phyloP scores from a whole-genome alignment of 2,329 filamentous ascomycete species.

The Sclerotinia sclerotiorum region DNA sequence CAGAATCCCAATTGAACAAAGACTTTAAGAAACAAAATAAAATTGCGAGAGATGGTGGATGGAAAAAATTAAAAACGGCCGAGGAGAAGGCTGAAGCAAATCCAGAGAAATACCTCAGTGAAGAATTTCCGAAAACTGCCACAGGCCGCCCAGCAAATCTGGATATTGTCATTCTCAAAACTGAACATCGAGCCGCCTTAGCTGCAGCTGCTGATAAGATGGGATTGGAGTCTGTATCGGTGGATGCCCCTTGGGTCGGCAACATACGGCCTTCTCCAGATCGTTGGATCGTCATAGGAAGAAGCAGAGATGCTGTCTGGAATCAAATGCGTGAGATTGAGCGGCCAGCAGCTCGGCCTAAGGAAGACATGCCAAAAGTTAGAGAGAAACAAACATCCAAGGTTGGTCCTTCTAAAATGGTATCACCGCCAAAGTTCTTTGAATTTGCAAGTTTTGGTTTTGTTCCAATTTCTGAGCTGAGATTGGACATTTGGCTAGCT shows the following conservation, averaged over 20 bases:
- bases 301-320: slow-evolving; percentile 28
- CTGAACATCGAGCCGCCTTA: slow-evolving; percentile 18
- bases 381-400: slow-evolving; percentile 15
- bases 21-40: slow-evolving; percentile 27
- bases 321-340: slow-evolving; percentile 30
- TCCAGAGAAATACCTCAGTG: slow-evolving; percentile 24
- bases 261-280: slow-evolving; percentile 26
- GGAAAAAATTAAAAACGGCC: slow-evolving; percentile 22
- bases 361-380: slow-evolving; percentile 17
- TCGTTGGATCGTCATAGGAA: slow-evolving; percentile 28
- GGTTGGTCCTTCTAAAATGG: neutral
- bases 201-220: slow-evolving; percentile 23
- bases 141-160: slow-evolving; percentile 28
- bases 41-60: slow-evolving; percentile 20
- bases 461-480: neutral
- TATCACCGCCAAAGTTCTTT: neutral
- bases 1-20: slow-evolving; percentile 27
- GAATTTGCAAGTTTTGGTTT: neutral
- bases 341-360: slow-evolving; percentile 18
- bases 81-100: slow-evolving; percentile 28
- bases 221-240: slow-evolving; percentile 24
- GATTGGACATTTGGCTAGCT: neutral
- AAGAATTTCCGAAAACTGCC: slow-evolving; percentile 27
- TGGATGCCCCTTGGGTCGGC: slow-evolving; percentile 25
- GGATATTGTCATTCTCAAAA: slow-evolving; percentile 29